phyloP scores from a whole-genome alignment of 768 basidiomycete genomes.

The Xerocomus brunneocitrinus region DNA sequence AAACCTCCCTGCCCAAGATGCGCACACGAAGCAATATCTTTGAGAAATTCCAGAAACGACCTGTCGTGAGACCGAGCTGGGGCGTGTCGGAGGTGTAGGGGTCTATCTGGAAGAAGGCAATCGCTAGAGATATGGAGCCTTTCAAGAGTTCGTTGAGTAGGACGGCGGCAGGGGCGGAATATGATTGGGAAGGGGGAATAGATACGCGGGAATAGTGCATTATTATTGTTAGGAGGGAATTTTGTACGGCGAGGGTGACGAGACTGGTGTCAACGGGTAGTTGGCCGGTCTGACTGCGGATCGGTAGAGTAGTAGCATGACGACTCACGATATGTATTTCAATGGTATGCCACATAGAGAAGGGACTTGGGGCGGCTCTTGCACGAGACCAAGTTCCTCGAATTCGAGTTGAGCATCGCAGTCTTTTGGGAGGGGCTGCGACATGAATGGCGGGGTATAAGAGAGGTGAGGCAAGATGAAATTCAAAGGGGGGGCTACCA shows the following conservation, averaged over 20 bases:
- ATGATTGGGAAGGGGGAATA: constrained; percentile 65
- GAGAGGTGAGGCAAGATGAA: neutral
- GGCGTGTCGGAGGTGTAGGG: constrained; percentile 27
- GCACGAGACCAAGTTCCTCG: constrained; percentile 42
- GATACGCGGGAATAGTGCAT: constrained; percentile 96
- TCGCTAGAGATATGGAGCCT: constrained; percentile 77
- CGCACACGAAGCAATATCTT: constrained; percentile 45
- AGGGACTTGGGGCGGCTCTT: constrained; percentile 39
- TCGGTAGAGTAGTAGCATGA: neutral
- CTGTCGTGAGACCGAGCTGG: constrained; percentile 27
- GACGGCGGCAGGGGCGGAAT: constrained; percentile 93
- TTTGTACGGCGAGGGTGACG: constrained; percentile 86
- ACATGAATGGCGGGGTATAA: constrained; percentile 21
- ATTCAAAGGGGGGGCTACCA: neutral
- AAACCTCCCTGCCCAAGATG: constrained; percentile 62
- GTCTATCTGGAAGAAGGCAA: constrained; percentile 72
- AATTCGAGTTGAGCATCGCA: constrained; percentile 40
- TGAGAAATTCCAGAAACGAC: constrained; percentile 36
- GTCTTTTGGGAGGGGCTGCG: constrained; percentile 30
- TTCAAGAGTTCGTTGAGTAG: constrained; percentile 93
- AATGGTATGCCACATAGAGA: constrained; percentile 65
- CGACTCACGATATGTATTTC: constrained; percentile 74
- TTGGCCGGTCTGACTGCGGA: constrained; percentile 6
- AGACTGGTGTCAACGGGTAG: constrained; percentile 42
- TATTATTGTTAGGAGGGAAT: constrained; percentile 84